Conservation (phyloP, 345 rosid species). For the Noccaea bulbosa region DNA sequence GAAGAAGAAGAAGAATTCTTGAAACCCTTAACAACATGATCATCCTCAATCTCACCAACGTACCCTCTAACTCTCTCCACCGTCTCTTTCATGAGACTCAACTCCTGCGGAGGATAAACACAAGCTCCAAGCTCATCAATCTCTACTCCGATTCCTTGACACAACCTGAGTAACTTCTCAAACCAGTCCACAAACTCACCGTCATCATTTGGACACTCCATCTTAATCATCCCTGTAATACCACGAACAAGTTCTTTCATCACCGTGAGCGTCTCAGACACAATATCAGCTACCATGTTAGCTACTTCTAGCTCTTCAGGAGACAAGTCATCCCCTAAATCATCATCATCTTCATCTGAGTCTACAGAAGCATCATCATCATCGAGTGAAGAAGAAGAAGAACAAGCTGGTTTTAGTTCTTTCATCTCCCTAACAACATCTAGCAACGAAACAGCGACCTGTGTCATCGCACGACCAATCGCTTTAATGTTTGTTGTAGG, state of each 20-base stretch:
- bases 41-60: constrained; percentile 44
- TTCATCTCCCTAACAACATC: constrained; percentile 91
- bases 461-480: constrained; percentile 73
- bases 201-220: constrained; percentile 54
- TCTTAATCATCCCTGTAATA: constrained; percentile 60
- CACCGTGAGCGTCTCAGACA: constrained; percentile 54
- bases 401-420: constrained; percentile 66
- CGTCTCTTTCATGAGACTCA: constrained; percentile 51
- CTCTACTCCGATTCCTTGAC: constrained; percentile 59
- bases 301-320: constrained; percentile 72
- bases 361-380: constrained; percentile 38
- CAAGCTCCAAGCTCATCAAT: constrained; percentile 84
- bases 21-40: constrained; percentile 47
- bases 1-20: constrained; percentile 32
- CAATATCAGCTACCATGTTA: constrained; percentile 51
- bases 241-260: constrained; percentile 69
- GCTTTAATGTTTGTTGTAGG: constrained; percentile 74
- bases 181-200: constrained; percentile 57
- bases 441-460: constrained; percentile 72
- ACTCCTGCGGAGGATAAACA: constrained; percentile 83
- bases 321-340: constrained; percentile 68
- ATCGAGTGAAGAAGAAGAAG: constrained; percentile 35
- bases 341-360: constrained; percentile 50
- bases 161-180: constrained; percentile 68
- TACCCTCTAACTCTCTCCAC: constrained; percentile 46